phyloP scores from a whole-genome alignment of 148 eudicot species.

The Rhododendron griersonianum region DNA sequence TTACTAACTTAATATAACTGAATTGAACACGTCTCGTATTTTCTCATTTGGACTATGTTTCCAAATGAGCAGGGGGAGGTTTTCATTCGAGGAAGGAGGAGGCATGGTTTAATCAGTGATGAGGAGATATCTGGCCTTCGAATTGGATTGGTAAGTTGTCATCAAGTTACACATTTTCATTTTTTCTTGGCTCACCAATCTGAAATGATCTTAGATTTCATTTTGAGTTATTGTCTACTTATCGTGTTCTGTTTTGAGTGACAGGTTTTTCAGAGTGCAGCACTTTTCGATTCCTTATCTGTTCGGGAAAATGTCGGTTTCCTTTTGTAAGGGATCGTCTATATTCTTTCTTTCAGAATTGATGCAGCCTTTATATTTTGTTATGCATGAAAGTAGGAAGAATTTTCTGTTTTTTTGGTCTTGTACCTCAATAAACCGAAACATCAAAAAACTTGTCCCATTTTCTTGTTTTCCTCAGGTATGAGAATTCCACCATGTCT shows the following conservation, averaged over 20 bases:
- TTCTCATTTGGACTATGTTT: background rate
- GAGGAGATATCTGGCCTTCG: constrained; percentile 92
- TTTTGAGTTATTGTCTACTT: background rate
- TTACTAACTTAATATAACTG: background rate
- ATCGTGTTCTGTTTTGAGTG: constrained; percentile 9
- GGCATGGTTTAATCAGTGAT: constrained; percentile 83
- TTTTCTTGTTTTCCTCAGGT: constrained; percentile 34
- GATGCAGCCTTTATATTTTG: background rate
- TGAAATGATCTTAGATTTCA: background rate
- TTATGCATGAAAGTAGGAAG: background rate
- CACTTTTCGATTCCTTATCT: constrained; percentile 84
- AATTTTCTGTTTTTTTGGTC: constrained; percentile 7
- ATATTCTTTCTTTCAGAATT: background rate
- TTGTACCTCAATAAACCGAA: background rate
- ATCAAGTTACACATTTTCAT: background rate
- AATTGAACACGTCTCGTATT: background rate
- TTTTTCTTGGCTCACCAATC: background rate
- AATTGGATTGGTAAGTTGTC: constrained; percentile 72
- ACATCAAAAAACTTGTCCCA: background rate
- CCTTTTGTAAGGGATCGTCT: constrained; percentile 60
- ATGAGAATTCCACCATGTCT: constrained; percentile 80
- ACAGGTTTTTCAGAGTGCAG: constrained; percentile 97
- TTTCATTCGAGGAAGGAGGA: constrained; percentile 62
- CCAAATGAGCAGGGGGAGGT: constrained; percentile 69
- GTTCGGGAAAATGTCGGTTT: constrained; percentile 99